These are phyloP conservation scores for Nannochloris sp. DNA, from an alignment of 139 green algal species.

Conservation along the genomic window DNA sequence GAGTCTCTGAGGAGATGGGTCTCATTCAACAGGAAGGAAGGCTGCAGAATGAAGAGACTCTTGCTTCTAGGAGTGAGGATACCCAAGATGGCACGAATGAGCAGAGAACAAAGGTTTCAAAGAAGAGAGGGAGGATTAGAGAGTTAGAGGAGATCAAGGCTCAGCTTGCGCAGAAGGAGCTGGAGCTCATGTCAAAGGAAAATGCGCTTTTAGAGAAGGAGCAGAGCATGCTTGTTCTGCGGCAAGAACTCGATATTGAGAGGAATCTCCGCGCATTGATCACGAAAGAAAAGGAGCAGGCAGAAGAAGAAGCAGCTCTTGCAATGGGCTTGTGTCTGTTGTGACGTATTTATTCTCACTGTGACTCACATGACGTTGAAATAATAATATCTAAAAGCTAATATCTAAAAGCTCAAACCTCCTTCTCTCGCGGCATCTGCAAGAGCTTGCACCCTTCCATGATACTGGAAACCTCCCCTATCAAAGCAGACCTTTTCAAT, in stretches of 20 bases:
- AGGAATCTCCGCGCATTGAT: constrained; percentile 71
- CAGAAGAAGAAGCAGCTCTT: constrained; percentile 76
- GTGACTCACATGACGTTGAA: background rate
- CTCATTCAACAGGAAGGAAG: no score
- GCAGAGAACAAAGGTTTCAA: background rate
- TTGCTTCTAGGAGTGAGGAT: no score
- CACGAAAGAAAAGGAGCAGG: constrained; percentile 81
- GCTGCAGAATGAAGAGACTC: no score
- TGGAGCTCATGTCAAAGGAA: constrained; percentile 69
- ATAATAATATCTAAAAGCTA: constrained; percentile 3
- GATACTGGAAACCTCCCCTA: constrained; percentile 88
- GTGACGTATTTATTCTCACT: background rate
- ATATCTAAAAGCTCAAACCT: constrained; percentile 75
- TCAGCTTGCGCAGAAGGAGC: constrained; percentile 71
- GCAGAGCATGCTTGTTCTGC: constrained; percentile 65
- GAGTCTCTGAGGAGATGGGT: no score
- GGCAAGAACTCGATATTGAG: constrained; percentile 78
- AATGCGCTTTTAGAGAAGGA: constrained; percentile 69
- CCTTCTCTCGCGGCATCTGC: constrained; percentile 79
- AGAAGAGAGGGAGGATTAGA: constrained; percentile 46
- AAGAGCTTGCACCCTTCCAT: constrained; percentile 85
- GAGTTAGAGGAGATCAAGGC: constrained; percentile 68
- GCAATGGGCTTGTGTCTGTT: constrained; percentile 73
- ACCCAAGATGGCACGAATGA: no score
- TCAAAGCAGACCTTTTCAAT: constrained; percentile 91